Base-by-base conservation (phyloP, 2,329 filamentous ascomycete species). In the Grosmannia penicillata region DNA sequence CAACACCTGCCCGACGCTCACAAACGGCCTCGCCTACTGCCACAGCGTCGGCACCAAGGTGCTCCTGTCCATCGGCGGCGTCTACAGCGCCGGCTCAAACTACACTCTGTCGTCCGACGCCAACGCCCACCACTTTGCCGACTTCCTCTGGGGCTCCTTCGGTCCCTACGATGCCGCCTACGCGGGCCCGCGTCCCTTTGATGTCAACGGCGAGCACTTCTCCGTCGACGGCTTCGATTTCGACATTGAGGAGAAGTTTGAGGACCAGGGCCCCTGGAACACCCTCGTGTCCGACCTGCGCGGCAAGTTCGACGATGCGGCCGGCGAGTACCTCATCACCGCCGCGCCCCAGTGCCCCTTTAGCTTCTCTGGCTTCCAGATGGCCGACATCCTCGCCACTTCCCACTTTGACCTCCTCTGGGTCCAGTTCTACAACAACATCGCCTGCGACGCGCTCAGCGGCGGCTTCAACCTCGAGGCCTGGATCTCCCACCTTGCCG, bases 1-100 rank as follows among this genome's bases (percentile, higher is more conserved):
- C 1, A 47, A 40, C 26, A 40, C 47, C 15, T 62, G 59, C 44
- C 52, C 49, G 14, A 42, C 42, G 35, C 54, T 61, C 36, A 51
- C 51, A 14, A 46, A 47, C 15, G 58, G 58, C 26, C 53, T 61
- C 38, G 45, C 52, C 32, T 49, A 60, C 22, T 81, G 75, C 53
- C 73, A 78, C 51, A 45, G 52, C 5, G 55, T 67, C 40, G 66
- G 67, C 39, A 79, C 78, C 57, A 78, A 74, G 44, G 67, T 81
- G 37, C 55, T 79, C 30, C 61, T 80, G 21, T 79, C 75, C 11
- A 65, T 81, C 33, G 76, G 76, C 32, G 75, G 76, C 29, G 68
- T 45, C 10, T 56, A 46, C 34, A 42, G 41, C 7, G 19, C 37
- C 8, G 19, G 11, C 10, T 51, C 48, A 42, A 51, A 59, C 52